Percentiles rank a stretch among this genome's conserved stretches.
phyloP scores from a whole-genome alignment of 2,329 filamentous ascomycete species.

The Plectosphaerella cucumerina region DNA sequence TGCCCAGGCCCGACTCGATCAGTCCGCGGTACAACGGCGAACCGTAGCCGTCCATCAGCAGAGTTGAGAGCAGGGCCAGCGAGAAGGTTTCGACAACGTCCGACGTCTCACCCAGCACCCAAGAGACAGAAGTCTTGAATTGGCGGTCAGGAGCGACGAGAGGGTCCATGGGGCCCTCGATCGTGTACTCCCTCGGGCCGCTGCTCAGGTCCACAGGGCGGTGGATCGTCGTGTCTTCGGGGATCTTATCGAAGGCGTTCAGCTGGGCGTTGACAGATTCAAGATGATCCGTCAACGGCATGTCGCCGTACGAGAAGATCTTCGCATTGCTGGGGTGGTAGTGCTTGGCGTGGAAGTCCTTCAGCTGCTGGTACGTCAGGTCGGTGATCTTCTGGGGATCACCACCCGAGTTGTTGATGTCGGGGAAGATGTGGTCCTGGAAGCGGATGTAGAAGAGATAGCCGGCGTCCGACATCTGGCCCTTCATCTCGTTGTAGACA shows the following conservation, averaged over 20 bases:
- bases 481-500: slow-evolving; percentile 99
- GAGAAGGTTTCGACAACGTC: slow-evolving; percentile 88
- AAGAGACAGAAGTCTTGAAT: slow-evolving; percentile 89
- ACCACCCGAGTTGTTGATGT: slow-evolving; percentile 93
- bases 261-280: slow-evolving; percentile 73
- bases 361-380: slow-evolving; percentile 84
- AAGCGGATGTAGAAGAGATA: slow-evolving; percentile 96
- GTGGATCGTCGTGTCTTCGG: slow-evolving; percentile 69
- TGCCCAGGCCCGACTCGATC: slow-evolving; percentile 84
- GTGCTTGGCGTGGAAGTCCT: slow-evolving; percentile 83
- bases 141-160: slow-evolving; percentile 82
- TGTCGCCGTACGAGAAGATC: slow-evolving; percentile 90
- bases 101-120: slow-evolving; percentile 79
- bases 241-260: slow-evolving; percentile 65
- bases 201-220: slow-evolving; percentile 65
- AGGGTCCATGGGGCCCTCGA: slow-evolving; percentile 81
- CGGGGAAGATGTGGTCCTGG: slow-evolving; percentile 89
- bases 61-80: slow-evolving; percentile 72
- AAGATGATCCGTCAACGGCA: slow-evolving; percentile 79
- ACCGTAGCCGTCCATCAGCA: slow-evolving; percentile 91
- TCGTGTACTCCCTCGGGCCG: slow-evolving; percentile 64
- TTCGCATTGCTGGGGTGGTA: slow-evolving; percentile 98
- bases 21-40: slow-evolving; percentile 87
- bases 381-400: slow-evolving; percentile 96
- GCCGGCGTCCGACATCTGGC: slow-evolving; percentile 94